Conservation (phyloP, 2,329 filamentous ascomycete species). For the Orbilia blumenaviensis region DNA sequence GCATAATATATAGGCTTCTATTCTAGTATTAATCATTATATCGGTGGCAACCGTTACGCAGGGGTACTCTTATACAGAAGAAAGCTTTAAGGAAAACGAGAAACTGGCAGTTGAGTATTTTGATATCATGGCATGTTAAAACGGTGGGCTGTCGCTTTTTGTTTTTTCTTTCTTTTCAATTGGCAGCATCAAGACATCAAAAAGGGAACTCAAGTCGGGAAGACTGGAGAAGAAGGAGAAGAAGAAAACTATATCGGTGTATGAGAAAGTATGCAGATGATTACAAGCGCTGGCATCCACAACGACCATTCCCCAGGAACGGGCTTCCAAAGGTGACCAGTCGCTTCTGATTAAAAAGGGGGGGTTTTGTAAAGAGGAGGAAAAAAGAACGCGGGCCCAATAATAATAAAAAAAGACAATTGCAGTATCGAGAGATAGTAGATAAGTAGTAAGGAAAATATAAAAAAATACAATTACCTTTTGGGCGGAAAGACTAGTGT, state of each 20-base stretch:
- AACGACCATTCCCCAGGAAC: conserved; percentile 9
- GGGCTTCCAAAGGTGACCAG: conserved; percentile 11
- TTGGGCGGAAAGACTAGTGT: conserved; percentile 5
- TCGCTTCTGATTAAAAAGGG: conserved; percentile 6
- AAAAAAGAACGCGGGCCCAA: neutral
- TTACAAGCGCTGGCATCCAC: conserved; percentile 8
- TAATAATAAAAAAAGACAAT: neutral
- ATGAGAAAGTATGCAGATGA: conserved; percentile 4
- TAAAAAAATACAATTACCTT: conserved; percentile 21
- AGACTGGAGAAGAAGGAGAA: neutral
- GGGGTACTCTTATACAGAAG: neutral
- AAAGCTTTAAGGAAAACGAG: neutral
- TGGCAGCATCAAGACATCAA: neutral
- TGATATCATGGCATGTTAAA: no score
- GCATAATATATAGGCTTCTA: neutral
- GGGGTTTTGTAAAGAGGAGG: neutral
- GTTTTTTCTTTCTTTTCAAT: neutral
- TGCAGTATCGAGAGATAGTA: neutral
- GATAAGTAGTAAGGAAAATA: neutral
- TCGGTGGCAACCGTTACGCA: neutral
- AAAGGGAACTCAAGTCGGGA: neutral
- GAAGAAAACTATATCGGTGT: conserved; percentile 7
- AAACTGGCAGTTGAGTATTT: neutral
- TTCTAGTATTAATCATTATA: conserved; percentile 18
- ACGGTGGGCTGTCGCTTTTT: neutral